Conservation (phyloP, 306 rosid genomes). For the cucumber (Cucumis sativus) region Cucumber_9930_V3 NC_026659.2:15615001-15615500, state of each 20-base stretch:
- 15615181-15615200: background rate
- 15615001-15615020: slow-evolving; percentile 37
- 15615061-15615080: slow-evolving; percentile 97
- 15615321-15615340: slow-evolving; percentile 49
- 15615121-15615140: slow-evolving; percentile 40
- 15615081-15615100: slow-evolving; percentile 96
- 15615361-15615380: background rate
- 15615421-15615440: slow-evolving; percentile 99
- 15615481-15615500: slow-evolving; percentile 99
- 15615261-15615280: slow-evolving; percentile 98
- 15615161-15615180: background rate
- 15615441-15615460: slow-evolving; percentile 92
- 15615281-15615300: slow-evolving; percentile 88
- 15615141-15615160: background rate
- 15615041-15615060: slow-evolving; percentile 79
- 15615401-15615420: slow-evolving; percentile 78
- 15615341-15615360: background rate
- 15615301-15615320: slow-evolving; percentile 85
- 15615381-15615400: slow-evolving; percentile 9
- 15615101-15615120: slow-evolving; percentile 97
- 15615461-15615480: slow-evolving; percentile 99
- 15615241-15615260: slow-evolving; percentile 56
- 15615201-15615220: background rate
- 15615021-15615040: slow-evolving; percentile 78
- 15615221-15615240: background rate